Conservation (phyloP, 2,329 filamentous ascomycete species). For the Fusarium stilboides region DNA sequence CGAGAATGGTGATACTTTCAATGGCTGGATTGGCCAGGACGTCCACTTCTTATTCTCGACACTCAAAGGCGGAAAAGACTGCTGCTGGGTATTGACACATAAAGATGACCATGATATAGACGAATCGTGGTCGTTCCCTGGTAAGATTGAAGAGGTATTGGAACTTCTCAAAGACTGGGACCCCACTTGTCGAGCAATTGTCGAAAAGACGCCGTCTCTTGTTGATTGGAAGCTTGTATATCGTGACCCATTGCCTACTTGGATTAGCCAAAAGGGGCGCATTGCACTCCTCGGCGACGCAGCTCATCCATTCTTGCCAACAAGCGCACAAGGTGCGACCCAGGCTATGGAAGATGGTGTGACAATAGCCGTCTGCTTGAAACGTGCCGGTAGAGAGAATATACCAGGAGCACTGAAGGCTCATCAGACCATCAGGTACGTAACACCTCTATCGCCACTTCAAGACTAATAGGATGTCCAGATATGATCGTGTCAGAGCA, state of each 20-base stretch:
- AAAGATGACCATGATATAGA: conserved; percentile 40
- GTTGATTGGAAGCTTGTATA: conserved; percentile 41
- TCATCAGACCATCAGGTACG: conserved; percentile 37
- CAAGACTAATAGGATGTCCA: background rate
- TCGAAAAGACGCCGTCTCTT: conserved; percentile 32
- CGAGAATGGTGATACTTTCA: conserved; percentile 70
- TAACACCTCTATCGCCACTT: fast-evolving
- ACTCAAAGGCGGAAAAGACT: conserved; percentile 60
- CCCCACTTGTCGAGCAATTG: conserved; percentile 34
- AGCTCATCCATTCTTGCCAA: conserved; percentile 40
- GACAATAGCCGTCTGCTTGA: conserved; percentile 28
- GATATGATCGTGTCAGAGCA: conserved; percentile 41
- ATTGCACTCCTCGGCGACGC: conserved; percentile 38
- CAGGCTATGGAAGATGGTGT: conserved; percentile 44
- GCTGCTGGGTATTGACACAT: conserved; percentile 72
- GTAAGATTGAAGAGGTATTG: conserved; percentile 35
- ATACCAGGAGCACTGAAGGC: conserved; percentile 30
- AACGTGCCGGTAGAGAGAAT: conserved; percentile 19
- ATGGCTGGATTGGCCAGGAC: conserved; percentile 62
- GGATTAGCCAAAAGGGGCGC: conserved; percentile 21
- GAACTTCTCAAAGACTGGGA: conserved; percentile 34
- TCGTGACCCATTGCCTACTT: conserved; percentile 36
- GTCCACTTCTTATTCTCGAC: conserved; percentile 70
- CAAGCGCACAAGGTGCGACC: conserved; percentile 39
- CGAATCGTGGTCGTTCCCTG: conserved; percentile 43